These are phyloP conservation scores for Lactarius sanguifluus DNA, from an alignment of 768 basidiomycete species.

Conservation along the genomic window DNA sequence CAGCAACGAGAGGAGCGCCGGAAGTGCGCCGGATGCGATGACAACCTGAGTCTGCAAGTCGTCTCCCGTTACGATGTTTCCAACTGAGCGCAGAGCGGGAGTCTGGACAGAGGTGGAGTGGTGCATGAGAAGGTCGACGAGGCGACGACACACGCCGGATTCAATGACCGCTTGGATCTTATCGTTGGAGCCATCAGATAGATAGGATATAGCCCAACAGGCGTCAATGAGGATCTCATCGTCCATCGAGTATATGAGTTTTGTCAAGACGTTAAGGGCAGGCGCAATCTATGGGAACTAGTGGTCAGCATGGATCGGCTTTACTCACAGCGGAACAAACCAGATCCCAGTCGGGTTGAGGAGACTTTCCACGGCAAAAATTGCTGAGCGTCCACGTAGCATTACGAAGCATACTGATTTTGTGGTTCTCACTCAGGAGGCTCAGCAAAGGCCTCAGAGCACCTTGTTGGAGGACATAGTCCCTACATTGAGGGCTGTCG, in stretches of 20 bases:
- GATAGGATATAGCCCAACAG: slow-evolving; percentile 99
- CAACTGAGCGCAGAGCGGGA: slow-evolving; percentile 95
- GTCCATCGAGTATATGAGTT: slow-evolving; percentile 97
- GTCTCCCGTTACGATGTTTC: slow-evolving; percentile 99
- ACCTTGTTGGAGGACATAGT: slow-evolving; percentile 92
- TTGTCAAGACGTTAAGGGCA: slow-evolving; percentile 93
- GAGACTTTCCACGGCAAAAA: slow-evolving; percentile 97
- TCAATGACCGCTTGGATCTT: slow-evolving; percentile 99
- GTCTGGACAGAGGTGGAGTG: slow-evolving; percentile 95
- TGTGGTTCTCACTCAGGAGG: slow-evolving; percentile 93
- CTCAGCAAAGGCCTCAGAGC: slow-evolving; percentile 90
- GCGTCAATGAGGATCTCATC: slow-evolving; percentile 99
- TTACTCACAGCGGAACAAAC: slow-evolving; percentile 47
- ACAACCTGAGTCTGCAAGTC: slow-evolving; percentile 99
- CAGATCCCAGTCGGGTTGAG: slow-evolving; percentile 97
- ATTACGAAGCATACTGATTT: slow-evolving; percentile 96
- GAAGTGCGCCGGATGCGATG: slow-evolving; percentile 95
- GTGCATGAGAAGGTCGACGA: slow-evolving; percentile 97
- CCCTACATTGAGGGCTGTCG: slow-evolving; percentile 95
- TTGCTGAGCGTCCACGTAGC: slow-evolving; percentile 99
- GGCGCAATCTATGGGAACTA: slow-evolving; percentile 80
- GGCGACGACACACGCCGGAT: slow-evolving; percentile 93
- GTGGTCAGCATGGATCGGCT: slow-evolving; percentile 20
- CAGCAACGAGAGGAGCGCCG: slow-evolving; percentile 88
- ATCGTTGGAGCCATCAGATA: slow-evolving; percentile 98